Base-by-base conservation (phyloP, 78 protist genomes). In the Creolimax fragrantissima region DNA sequence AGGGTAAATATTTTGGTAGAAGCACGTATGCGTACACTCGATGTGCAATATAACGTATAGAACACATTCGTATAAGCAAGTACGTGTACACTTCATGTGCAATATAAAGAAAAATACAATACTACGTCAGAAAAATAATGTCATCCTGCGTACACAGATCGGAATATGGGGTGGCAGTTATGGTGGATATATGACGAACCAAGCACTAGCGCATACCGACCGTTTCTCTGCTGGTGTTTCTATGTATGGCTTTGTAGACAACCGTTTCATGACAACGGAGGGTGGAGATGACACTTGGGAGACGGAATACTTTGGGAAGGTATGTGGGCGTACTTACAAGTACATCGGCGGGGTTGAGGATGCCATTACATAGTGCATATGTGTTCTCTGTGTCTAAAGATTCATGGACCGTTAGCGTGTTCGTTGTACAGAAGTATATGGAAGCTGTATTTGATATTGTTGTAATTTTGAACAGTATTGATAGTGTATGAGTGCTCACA, bases 251-350 rank as follows among this genome's bases (percentile, higher is more conserved):
- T 90, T 44, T 90, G 92, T 90, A 41, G 35, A 39, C 58, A 35
- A 11, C 4, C 92, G 92, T 3, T 44, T 3, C 44, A 90, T 90
- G 92, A 36, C 86, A n/a, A 17, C 11, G 24, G 92, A 90, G 44
- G 92, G 92, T 3, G 92, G 92, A 3, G 92, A 90, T 6, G 41
- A 67, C 86, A 90, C 92, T 4, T 88, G 90, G 90, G 92, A 90
- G 24, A 43, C n/a, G 4, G 92, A 90, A 47, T 90, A 90, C 86
- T n/a, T 4, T 4, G 92, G 92, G 2, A 24, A 83, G 86, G 89
- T 85, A 11, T 85, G 35, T n/a, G 35, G 4, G n/a, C 89, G 5
- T 5, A n/a, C 4, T 81, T 17, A 17, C 4, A 3, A 81, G 37
- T 3, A 81, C 37, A 37, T 39, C 3, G 35, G 4, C 85, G 85